A percentile compares a stretch with the other conserved stretches of the same genome.
These are phyloP conservation scores for Aspergillus sparsus DNA, from an alignment of 495 filamentous ascomycete species.

Conservation along the genomic window DNA sequence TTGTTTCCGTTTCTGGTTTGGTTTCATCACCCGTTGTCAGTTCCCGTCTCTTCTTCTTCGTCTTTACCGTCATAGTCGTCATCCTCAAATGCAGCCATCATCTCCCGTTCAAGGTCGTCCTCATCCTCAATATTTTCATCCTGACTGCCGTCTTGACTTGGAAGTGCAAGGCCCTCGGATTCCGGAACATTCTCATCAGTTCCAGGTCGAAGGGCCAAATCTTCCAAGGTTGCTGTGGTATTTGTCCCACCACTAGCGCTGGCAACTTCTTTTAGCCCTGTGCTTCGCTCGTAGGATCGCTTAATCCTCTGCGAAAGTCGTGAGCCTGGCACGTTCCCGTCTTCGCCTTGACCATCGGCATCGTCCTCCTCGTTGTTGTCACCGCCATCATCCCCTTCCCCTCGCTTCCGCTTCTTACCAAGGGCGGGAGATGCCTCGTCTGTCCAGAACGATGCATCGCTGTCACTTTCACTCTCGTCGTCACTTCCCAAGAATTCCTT, in stretches of 20 bases:
- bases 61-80: conserved; percentile 38
- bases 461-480: conserved; percentile 58
- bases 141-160: conserved; percentile 20
- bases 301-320: conserved; percentile 51
- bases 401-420: conserved; percentile 47
- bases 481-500: conserved; percentile 73
- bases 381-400: conserved; percentile 33
- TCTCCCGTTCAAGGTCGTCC: conserved; percentile 65
- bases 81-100: conserved; percentile 66
- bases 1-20: no score
- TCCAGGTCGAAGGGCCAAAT: conserved; percentile 48
- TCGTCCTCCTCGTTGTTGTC: conserved; percentile 30
- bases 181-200: conserved; percentile 52
- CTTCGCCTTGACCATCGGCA: conserved; percentile 33
- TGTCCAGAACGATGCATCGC: conserved; percentile 32
- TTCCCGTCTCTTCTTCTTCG: conserved; percentile 31
- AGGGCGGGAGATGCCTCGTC: conserved; percentile 28
- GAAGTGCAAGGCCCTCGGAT: conserved; percentile 24
- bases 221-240: conserved; percentile 38
- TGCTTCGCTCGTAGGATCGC: conserved; percentile 50
- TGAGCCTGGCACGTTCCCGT: conserved; percentile 41
- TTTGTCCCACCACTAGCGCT: conserved; percentile 35
- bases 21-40: conserved; percentile 31
- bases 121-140: conserved; percentile 52
- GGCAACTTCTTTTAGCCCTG: conserved; percentile 48